phyloP scores from a whole-genome alignment of 2,329 filamentous ascomycete species.

The Phialemoniopsis sp. region DNA sequence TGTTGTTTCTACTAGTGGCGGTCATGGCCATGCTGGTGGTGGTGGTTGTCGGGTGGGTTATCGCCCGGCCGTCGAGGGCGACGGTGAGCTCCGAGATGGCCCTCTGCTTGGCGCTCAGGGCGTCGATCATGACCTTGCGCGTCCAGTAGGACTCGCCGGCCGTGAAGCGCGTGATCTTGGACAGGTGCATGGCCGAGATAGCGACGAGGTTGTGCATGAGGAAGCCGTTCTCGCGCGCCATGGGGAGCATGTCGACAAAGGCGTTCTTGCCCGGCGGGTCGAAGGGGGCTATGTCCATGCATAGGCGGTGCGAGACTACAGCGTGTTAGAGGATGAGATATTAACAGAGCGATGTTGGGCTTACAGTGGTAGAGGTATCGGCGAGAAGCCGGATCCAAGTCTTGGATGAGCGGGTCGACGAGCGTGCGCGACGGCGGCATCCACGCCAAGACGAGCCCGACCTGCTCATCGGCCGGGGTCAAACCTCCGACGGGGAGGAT shows the following conservation, averaged over 20 bases:
- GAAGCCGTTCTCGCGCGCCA: conserved; percentile 34
- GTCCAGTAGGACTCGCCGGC: conserved; percentile 15
- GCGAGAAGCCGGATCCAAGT: conserved; percentile 39
- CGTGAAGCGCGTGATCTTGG: conserved; percentile 29
- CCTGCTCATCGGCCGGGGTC: not conserved
- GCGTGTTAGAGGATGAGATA: too few relatives aligned
- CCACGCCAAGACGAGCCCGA: not conserved
- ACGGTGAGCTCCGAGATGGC: conserved; percentile 34
- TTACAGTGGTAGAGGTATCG: conserved; percentile 48
- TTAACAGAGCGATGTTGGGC: too few relatives aligned
- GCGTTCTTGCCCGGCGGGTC: conserved; percentile 40
- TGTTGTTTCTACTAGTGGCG: too few relatives aligned
- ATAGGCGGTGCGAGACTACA: conserved; percentile 45
- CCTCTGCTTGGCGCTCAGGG: conserved; percentile 39
- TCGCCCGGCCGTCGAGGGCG: conserved; percentile 25
- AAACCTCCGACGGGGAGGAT: conserved; percentile 9
- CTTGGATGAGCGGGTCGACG: conserved; percentile 51
- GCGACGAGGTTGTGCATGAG: conserved; percentile 43
- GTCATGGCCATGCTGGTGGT: too few relatives aligned
- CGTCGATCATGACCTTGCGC: conserved; percentile 30
- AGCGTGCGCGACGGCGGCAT: conserved; percentile 21
- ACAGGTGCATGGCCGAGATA: conserved; percentile 43
- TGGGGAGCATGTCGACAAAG: conserved; percentile 38
- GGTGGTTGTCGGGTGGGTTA: conserved; percentile 26
- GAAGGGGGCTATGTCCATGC: conserved; percentile 45